Evolutionary conservation across 371 early-diverging fungal genomes (phyloP).

Genomic region (Syncephalastrum sp.): DNA sequence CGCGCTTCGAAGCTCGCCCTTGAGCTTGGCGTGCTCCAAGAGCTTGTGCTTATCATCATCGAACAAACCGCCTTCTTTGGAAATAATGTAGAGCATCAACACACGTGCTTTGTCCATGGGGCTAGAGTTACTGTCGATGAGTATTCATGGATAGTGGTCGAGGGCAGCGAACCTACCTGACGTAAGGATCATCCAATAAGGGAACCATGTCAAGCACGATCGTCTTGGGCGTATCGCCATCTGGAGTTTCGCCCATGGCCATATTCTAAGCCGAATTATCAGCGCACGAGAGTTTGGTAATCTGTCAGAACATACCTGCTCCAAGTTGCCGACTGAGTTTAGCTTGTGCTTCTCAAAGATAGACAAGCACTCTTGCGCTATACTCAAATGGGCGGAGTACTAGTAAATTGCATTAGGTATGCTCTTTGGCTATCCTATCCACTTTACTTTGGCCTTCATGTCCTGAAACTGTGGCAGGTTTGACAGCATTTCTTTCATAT

Average conservation of each 20-base stretch:
- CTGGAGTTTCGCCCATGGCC: slow-evolving; percentile 85
- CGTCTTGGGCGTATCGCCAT: slow-evolving; percentile 77
- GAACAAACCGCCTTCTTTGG: slow-evolving; percentile 63
- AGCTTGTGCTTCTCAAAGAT: slow-evolving; percentile 77
- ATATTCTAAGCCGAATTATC: slow-evolving; percentile 59
- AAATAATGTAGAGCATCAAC: slow-evolving; percentile 83
- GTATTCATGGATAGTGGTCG: neutral
- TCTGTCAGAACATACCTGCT: slow-evolving; percentile 54
- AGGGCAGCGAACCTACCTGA: slow-evolving; percentile 28
- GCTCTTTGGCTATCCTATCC: neutral
- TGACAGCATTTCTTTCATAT: slow-evolving; percentile 88
- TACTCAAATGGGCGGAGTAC: slow-evolving; percentile 91
- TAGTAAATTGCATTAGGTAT: slow-evolving; percentile 16
- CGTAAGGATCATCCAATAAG: slow-evolving; percentile 67
- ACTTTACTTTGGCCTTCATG: slow-evolving; percentile 74
- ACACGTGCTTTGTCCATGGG: slow-evolving; percentile 83
- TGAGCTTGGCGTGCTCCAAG: slow-evolving; percentile 72
- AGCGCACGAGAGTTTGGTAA: neutral
- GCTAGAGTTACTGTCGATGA: slow-evolving; percentile 20
- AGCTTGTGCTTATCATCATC: slow-evolving; percentile 75
- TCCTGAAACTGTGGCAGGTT: slow-evolving; percentile 94
- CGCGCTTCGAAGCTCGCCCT: slow-evolving; percentile 65
- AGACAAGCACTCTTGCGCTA: slow-evolving; percentile 89
- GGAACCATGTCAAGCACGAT: slow-evolving; percentile 88
- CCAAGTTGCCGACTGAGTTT: slow-evolving; percentile 73